These are phyloP conservation scores for Begonia peltatifolia DNA, from an alignment of 306 rosid genomes.

Conservation along the genomic window DNA sequence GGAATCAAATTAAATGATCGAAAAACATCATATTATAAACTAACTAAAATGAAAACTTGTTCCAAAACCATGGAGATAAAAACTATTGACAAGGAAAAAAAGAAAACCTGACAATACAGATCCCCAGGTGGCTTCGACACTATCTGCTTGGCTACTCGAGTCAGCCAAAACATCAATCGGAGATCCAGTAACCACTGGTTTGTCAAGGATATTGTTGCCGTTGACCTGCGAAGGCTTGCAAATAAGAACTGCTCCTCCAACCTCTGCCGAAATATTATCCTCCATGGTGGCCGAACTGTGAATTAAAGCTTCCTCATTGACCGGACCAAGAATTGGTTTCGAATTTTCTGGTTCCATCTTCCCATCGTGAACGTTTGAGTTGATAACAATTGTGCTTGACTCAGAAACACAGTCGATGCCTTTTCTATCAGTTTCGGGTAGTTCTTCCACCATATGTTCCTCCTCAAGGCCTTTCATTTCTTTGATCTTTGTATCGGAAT, in stretches of 20 bases:
- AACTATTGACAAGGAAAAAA: neutral
- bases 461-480: too few species aligned
- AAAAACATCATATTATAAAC: too few species aligned
- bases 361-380: too few species aligned
- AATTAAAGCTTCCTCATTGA: conserved; percentile 20
- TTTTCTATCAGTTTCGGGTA: too few species aligned
- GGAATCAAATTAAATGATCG: too few species aligned
- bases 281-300: conserved; percentile 15
- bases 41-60: too few species aligned
- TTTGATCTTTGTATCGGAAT: too few species aligned
- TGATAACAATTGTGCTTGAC: too few species aligned
- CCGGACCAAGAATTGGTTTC: conserved; percentile 15
- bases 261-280: conserved; percentile 15
- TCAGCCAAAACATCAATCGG: conserved; percentile 43
- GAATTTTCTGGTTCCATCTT: too few species aligned
- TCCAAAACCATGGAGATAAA: too few species aligned
- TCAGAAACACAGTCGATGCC: too few species aligned
- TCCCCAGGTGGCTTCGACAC: conserved; percentile 83
- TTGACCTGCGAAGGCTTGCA: conserved; percentile 26
- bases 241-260: conserved; percentile 20
- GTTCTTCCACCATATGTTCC: too few species aligned
- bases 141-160: conserved; percentile 51
- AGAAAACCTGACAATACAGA: conserved; percentile 59
- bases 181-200: conserved; percentile 21
- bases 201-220: conserved; percentile 14